Conservation (phyloP, 2,329 filamentous ascomycete species). For the Neonectria punicea region DNA sequence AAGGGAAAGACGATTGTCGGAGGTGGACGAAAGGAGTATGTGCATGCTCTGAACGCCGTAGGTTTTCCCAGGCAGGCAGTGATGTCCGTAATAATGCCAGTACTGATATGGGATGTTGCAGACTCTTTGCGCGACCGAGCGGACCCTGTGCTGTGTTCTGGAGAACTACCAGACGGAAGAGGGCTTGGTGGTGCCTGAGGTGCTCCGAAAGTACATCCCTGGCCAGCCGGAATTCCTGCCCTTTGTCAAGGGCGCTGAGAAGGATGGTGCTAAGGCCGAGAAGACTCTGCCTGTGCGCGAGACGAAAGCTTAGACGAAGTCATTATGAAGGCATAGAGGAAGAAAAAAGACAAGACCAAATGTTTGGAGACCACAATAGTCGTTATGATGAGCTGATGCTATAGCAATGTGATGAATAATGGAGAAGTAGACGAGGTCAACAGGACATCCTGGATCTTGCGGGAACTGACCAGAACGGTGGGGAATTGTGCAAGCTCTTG, state of each 20-base stretch:
- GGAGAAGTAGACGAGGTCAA: background rate
- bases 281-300: constrained; percentile 42
- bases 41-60: constrained; percentile 86
- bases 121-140: constrained; percentile 89
- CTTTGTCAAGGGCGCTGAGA: constrained; percentile 79
- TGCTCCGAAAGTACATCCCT: constrained; percentile 88
- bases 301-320: constrained; percentile 38
- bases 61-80: constrained; percentile 15
- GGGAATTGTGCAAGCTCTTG: background rate
- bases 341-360: constrained; percentile 26
- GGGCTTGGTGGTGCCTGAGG: constrained; percentile 83
- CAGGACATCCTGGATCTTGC: background rate
- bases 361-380: constrained; percentile 13
- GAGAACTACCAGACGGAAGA: constrained; percentile 97
- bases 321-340: constrained; percentile 30
- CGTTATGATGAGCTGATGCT: constrained; percentile 21
- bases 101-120: constrained; percentile 25
- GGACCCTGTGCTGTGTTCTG: constrained; percentile 91
- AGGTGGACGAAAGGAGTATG: constrained; percentile 91
- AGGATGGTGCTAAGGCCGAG: constrained; percentile 40
- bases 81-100: background rate
- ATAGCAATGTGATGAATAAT: constrained; percentile 16
- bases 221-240: constrained; percentile 90
- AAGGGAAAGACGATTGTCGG: constrained; percentile 58
- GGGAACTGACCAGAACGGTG: background rate